Percentiles rank a stretch among this genome's conserved stretches.
Conservation (phyloP, 768 basidiomycete genomes). For the Trametes gibbosa region DNA sequence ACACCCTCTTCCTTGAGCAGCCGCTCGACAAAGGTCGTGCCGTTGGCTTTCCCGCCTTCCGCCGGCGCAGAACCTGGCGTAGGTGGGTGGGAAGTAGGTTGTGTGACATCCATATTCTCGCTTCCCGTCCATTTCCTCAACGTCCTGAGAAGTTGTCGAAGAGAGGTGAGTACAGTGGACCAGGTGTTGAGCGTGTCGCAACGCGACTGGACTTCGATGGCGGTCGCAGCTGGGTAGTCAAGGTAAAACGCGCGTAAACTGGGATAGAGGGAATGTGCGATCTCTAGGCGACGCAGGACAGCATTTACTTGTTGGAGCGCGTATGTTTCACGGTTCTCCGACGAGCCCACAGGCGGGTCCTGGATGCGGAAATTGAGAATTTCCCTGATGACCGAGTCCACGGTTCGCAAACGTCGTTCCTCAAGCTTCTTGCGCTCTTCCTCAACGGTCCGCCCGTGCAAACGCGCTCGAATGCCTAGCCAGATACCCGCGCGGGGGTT, state of each 20-base stretch:
- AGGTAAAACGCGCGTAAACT: slow-evolving; percentile 73
- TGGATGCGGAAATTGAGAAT: slow-evolving; percentile 71
- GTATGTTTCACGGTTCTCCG: slow-evolving; percentile 36
- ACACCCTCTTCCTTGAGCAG: slow-evolving; percentile 96
- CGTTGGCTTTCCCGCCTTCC: slow-evolving; percentile 51
- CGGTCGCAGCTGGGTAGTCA: slow-evolving; percentile 72
- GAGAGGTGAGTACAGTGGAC: slow-evolving; percentile 82
- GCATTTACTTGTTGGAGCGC: slow-evolving; percentile 62
- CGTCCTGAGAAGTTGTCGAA: slow-evolving; percentile 77
- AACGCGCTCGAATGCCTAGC: slow-evolving; percentile 86
- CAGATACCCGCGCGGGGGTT: slow-evolving; percentile 72
- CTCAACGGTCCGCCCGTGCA: slow-evolving; percentile 73
- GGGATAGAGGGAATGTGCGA: slow-evolving; percentile 86
- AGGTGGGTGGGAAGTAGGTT: slow-evolving; percentile 65
- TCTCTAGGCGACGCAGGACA: slow-evolving; percentile 72
- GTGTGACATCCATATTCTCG: slow-evolving; percentile 84
- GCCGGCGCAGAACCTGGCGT: slow-evolving; percentile 25
- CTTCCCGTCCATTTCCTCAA: slow-evolving; percentile 94
- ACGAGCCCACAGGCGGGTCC: slow-evolving; percentile 35
- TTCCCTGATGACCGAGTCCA: slow-evolving; percentile 83
- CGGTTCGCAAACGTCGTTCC: slow-evolving; percentile 75
- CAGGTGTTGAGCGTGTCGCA: slow-evolving; percentile 90
- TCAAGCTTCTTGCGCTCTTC: slow-evolving; percentile 83
- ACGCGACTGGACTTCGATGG: slow-evolving; percentile 69
- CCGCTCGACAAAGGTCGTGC: slow-evolving; percentile 89